Percentiles rank a stretch among this genome's conserved stretches.
Conservation (phyloP, 352 stramenopile species). For the Phytophthora citricola region DNA sequence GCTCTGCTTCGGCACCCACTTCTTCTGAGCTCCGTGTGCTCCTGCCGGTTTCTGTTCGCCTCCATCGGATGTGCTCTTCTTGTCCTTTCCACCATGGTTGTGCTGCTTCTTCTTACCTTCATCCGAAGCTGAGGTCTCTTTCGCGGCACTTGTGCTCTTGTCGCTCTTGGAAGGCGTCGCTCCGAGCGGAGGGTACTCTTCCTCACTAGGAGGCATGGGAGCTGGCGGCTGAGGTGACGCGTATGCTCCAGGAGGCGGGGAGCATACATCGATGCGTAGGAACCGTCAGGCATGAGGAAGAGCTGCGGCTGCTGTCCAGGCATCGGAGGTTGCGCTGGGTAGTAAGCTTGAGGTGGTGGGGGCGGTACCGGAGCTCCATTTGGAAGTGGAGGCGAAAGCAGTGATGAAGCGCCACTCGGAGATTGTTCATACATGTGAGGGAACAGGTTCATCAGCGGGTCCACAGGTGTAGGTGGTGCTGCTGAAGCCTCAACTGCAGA, state of each 20-base stretch:
- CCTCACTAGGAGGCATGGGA: constrained; percentile 25
- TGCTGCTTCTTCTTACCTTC: constrained; percentile 29
- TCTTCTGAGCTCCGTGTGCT: constrained; percentile 16
- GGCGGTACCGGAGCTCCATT: constrained; percentile 15
- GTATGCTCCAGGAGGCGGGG: constrained; percentile 20
- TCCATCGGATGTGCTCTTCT: constrained; percentile 22
- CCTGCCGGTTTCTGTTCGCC: constrained; percentile 8
- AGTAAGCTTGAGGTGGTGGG: constrained; percentile 28
- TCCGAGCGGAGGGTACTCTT: constrained; percentile 43
- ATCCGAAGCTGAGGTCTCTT: constrained; percentile 3
- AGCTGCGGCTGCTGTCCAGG: constrained; percentile 37
- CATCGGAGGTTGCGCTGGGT: constrained; percentile 24
- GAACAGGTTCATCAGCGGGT: constrained; percentile 54
- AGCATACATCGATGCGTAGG: constrained; percentile 40
- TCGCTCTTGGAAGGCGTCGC: constrained; percentile 20
- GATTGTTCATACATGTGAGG: constrained; percentile 56
- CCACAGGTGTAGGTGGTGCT: constrained; percentile 19
- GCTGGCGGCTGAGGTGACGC: constrained; percentile 13
- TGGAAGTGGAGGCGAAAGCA: constrained; percentile 40
- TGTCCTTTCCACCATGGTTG: constrained; percentile 21
- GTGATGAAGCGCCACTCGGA: constrained; percentile 14
- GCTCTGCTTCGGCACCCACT: constrained; percentile 46
- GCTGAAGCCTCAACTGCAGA: constrained; percentile 32
- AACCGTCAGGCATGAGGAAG: constrained; percentile 42
- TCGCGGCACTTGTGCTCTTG: constrained; percentile 20